phyloP scores from a whole-genome alignment of 2,329 filamentous ascomycete genomes.

The Alternaria gaisen region DNA sequence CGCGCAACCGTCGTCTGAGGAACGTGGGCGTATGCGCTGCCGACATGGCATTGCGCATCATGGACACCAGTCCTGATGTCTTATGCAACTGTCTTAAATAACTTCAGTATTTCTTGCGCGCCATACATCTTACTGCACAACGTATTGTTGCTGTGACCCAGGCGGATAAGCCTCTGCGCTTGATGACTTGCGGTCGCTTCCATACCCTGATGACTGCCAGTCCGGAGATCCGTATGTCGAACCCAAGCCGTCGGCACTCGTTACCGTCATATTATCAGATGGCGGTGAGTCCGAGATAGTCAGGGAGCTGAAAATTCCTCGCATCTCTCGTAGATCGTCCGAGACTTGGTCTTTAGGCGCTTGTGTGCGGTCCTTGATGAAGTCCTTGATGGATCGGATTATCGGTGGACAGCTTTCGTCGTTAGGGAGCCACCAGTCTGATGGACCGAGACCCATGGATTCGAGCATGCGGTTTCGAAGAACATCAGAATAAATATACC shows the following conservation, averaged over 20 bases:
- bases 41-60: conserved; percentile 19
- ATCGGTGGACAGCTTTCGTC: conserved; percentile 78
- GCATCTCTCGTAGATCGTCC: conserved; percentile 77
- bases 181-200: conserved; percentile 33
- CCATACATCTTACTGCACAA: conserved; percentile 20
- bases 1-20: conserved; percentile 15
- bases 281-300: conserved; percentile 48
- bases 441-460: conserved; percentile 76
- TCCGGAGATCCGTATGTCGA: conserved; percentile 34
- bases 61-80: conserved; percentile 5
- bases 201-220: conserved; percentile 30
- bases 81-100: conserved; percentile 2
- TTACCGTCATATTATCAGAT: conserved; percentile 39
- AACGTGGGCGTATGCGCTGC: conserved; percentile 7
- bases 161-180: conserved; percentile 26
- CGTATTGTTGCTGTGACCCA: conserved; percentile 20
- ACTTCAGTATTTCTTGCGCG: conserved; percentile 1
- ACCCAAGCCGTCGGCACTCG: conserved; percentile 35
- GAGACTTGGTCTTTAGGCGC: conserved; percentile 59
- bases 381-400: conserved; percentile 78
- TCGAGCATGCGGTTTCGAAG: conserved; percentile 79
- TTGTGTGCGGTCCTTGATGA: conserved; percentile 78
- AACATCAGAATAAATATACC: conserved; percentile 81
- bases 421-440: conserved; percentile 89
- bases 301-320: conserved; percentile 67